phyloP scores from a whole-genome alignment of 352 stramenopile genomes.

The Pythium guiyangense region DNA sequence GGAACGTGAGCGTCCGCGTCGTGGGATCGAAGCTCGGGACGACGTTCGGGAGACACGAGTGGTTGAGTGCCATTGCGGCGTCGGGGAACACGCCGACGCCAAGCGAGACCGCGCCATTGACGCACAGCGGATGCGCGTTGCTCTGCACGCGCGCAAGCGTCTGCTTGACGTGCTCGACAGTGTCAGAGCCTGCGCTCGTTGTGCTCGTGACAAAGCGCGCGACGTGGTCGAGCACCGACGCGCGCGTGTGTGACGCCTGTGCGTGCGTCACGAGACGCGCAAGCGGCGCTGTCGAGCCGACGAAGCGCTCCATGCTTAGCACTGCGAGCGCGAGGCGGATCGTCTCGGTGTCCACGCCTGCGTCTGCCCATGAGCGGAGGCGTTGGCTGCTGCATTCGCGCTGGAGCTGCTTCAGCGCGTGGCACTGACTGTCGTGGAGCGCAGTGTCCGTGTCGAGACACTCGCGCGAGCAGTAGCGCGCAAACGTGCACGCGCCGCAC shows the following conservation, averaged over 20 bases:
- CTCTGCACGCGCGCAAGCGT: conserved; percentile 40
- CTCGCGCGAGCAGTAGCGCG: conserved; percentile 44
- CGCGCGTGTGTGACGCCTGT: conserved; percentile 2
- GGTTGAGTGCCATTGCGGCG: conserved; percentile 64
- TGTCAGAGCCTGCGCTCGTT: not conserved
- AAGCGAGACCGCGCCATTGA: conserved; percentile 33
- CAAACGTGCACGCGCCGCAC: conserved; percentile 44
- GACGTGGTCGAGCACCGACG: not conserved
- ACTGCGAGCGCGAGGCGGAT: conserved; percentile 44
- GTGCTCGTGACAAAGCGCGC: conserved; percentile 3
- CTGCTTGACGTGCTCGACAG: conserved; percentile 20
- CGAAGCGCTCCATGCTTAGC: conserved; percentile 50
- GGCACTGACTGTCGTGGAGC: conserved; percentile 54
- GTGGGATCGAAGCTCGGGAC: conserved; percentile 38
- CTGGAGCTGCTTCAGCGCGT: conserved; percentile 21
- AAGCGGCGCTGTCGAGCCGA: conserved; percentile 29
- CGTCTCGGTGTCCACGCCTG: conserved; percentile 32
- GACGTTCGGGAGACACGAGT: conserved; percentile 64
- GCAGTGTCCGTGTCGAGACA: conserved; percentile 36
- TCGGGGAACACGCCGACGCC: conserved; percentile 61
- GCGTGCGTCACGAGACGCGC: conserved; percentile 16
- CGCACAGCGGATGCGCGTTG: conserved; percentile 51
- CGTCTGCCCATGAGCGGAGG: not conserved
- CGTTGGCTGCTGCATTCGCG: not conserved
- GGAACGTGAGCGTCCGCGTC: conserved; percentile 42